Evolutionary conservation across 805 yeast genomes (phyloP).

Genomic region (Starmerella davenportii): DNA sequence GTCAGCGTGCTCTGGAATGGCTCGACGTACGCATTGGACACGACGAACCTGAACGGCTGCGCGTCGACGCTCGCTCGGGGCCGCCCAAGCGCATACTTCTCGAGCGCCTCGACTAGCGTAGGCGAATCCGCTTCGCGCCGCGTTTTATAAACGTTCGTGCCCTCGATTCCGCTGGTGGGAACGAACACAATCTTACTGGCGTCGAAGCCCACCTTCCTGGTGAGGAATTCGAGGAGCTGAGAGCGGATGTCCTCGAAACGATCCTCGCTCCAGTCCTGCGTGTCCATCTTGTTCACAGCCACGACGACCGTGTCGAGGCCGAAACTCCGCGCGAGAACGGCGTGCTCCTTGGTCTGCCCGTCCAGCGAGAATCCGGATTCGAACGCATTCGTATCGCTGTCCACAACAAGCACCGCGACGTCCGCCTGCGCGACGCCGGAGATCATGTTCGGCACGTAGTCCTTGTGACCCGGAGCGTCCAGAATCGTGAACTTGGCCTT

Average conservation of each 20-base stretch:
- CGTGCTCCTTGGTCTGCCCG: slow-evolving; percentile 69
- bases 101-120: slow-evolving; percentile 27
- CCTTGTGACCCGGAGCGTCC: slow-evolving; percentile 75
- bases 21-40: slow-evolving; percentile 42
- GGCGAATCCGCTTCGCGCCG: slow-evolving; percentile 21
- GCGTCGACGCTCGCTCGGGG: slow-evolving; percentile 3
- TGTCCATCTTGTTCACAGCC: slow-evolving; percentile 56
- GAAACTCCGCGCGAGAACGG: slow-evolving; percentile 44
- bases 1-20: slow-evolving; percentile 33
- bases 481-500: slow-evolving; percentile 44
- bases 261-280: slow-evolving; percentile 36
- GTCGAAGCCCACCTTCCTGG: slow-evolving; percentile 34
- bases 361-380: slow-evolving; percentile 48
- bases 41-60: slow-evolving; percentile 33
- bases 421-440: slow-evolving; percentile 71
- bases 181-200: slow-evolving; percentile 30
- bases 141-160: slow-evolving; percentile 42
- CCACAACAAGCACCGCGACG: slow-evolving; percentile 53
- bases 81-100: slow-evolving; percentile 16
- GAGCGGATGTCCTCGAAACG: slow-evolving; percentile 35
- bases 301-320: slow-evolving; percentile 47
- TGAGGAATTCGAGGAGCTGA: slow-evolving; percentile 35
- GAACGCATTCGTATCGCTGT: slow-evolving; percentile 45
- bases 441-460: slow-evolving; percentile 72
- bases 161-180: slow-evolving; percentile 54